These are phyloP conservation scores for Xylaria telfairii DNA, from an alignment of 495 filamentous ascomycete species.

Conservation along the genomic window DNA sequence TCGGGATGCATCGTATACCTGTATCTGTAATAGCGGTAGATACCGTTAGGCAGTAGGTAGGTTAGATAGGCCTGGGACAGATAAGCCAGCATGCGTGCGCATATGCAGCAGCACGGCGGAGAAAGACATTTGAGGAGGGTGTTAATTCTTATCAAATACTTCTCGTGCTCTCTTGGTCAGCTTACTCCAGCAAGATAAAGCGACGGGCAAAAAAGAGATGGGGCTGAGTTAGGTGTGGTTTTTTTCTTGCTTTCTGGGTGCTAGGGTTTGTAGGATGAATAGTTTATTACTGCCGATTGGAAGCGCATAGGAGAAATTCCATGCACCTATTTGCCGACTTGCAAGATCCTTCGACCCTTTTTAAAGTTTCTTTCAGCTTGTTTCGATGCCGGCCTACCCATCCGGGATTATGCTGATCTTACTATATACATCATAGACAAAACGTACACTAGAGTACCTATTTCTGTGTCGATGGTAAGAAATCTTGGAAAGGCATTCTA, in stretches of 20 bases:
- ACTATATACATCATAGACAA: too few relatives aligned
- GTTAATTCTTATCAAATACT: conserved; percentile 19
- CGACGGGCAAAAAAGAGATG: background rate
- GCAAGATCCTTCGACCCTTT: conserved; percentile 6
- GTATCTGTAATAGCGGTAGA: background rate
- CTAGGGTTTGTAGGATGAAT: background rate
- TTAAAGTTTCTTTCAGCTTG: background rate
- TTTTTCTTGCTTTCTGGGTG: background rate
- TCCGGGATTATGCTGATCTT: background rate
- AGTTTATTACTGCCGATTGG: background rate
- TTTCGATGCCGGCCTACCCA: background rate
- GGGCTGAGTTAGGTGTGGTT: conserved; percentile 11
- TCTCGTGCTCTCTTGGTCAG: conserved; percentile 8
- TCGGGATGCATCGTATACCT: background rate
- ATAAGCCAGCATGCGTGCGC: background rate
- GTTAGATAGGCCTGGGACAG: background rate
- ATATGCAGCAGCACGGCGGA: conserved; percentile 6
- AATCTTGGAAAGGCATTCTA: background rate
- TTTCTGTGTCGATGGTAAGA: background rate
- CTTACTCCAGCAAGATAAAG: conserved; percentile 17
- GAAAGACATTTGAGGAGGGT: background rate
- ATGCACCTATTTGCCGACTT: background rate
- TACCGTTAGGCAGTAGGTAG: background rate
- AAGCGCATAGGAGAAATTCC: conserved; percentile 9
- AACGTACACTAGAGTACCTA: too few relatives aligned